Evolutionary conservation across 805 yeast genomes (phyloP).

Genomic region (Yarrowia sp.): DNA sequence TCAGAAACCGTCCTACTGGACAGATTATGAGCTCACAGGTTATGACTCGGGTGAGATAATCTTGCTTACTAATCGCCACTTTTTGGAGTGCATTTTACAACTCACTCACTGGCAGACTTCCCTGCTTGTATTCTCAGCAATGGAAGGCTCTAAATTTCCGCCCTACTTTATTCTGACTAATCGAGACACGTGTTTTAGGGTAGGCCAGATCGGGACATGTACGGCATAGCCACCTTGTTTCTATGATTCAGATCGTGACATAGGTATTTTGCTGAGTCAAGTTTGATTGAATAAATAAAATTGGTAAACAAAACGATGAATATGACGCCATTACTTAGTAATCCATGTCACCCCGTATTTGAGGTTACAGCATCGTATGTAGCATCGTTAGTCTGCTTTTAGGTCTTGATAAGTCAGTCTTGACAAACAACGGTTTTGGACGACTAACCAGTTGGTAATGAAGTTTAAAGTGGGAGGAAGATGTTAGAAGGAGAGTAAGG

Average conservation of each 20-base stretch:
- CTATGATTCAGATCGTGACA: neutral
- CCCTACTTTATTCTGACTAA: neutral
- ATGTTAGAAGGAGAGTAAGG: neutral
- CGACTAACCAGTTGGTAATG: conserved; percentile 14
- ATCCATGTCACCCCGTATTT: no score
- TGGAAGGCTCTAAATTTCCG: no score
- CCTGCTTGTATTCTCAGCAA: no score
- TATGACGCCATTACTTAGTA: no score
- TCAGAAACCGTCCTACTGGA: no score
- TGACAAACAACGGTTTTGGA: neutral
- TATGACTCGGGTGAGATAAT: no score
- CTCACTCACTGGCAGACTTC: no score
- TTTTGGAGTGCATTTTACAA: no score
- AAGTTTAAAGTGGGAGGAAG: neutral
- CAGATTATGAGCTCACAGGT: no score
- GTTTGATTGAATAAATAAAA: neutral
- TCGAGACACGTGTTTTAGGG: neutral
- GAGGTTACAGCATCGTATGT: no score
- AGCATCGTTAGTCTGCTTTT: neutral
- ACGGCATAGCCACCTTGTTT: neutral
- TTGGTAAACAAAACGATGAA: no score
- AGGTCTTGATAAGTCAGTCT: neutral
- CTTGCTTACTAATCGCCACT: no score
- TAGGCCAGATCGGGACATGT: neutral
- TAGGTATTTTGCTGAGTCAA: neutral